Conservation (phyloP, 306 rosid species). For the Quercus agrifolia region DNA sequence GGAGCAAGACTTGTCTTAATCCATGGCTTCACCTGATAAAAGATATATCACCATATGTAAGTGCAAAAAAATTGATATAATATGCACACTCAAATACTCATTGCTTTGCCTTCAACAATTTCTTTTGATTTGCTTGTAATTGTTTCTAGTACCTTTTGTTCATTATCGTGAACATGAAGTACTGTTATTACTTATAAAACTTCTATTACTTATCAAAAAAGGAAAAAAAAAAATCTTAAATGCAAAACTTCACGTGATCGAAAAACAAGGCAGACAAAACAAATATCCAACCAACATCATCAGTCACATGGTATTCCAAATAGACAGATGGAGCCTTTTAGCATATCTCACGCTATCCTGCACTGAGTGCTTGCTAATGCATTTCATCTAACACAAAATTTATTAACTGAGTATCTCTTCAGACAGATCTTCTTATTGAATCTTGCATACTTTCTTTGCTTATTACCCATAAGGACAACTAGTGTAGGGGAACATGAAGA, state of each 20-base stretch:
- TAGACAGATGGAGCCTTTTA: not conserved
- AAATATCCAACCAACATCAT: not conserved
- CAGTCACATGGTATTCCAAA: not conserved
- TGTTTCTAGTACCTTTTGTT: too few relatives aligned
- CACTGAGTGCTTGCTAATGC: not conserved
- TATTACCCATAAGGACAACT: constrained; percentile 15
- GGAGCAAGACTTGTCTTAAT: constrained; percentile 98
- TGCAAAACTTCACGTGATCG: not conserved
- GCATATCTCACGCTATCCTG: not conserved
- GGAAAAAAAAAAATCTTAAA: not conserved
- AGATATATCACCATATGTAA: constrained; percentile 9
- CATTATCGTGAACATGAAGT: too few relatives aligned
- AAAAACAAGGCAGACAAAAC: not conserved
- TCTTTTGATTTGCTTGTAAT: not conserved
- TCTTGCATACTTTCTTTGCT: not conserved
- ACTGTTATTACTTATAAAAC: too few relatives aligned
- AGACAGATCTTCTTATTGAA: not conserved
- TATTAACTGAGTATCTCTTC: constrained; percentile 9
- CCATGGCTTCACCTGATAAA: constrained; percentile 90
- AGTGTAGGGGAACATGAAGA: not conserved
- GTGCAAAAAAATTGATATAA: constrained; percentile 8
- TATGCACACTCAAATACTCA: not conserved
- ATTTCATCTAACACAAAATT: not conserved
- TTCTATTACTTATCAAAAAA: too few relatives aligned
- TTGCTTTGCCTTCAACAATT: not conserved